phyloP scores from a whole-genome alignment of 1,139 yeast genomes.

The Pichia sp. region DNA sequence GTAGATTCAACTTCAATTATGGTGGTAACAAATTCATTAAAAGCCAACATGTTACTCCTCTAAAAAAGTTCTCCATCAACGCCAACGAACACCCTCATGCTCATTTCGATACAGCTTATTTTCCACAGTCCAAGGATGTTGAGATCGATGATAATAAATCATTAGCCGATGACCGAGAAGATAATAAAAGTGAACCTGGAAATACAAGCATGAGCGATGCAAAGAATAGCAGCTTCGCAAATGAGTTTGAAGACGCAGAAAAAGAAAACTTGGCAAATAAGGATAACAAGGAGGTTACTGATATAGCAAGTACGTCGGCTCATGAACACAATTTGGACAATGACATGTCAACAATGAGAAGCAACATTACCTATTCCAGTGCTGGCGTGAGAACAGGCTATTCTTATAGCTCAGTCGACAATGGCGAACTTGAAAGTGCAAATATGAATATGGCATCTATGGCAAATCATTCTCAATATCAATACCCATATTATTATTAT shows the following conservation, averaged over 20 bases:
- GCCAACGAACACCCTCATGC: background rate
- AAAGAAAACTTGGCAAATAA: background rate
- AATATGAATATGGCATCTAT: background rate
- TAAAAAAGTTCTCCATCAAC: background rate
- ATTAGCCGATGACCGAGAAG: background rate
- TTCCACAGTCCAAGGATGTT: background rate
- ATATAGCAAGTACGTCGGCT: conserved; percentile 13
- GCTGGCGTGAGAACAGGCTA: conserved; percentile 28
- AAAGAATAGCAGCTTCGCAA: background rate
- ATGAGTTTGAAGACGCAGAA: background rate
- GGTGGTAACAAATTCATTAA: background rate
- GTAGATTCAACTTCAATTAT: background rate
- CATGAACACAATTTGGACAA: conserved; percentile 10
- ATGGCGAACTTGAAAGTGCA: conserved; percentile 17
- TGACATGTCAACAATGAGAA: conserved; percentile 23
- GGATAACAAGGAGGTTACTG: conserved; percentile 8
- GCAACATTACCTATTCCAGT: conserved; percentile 25
- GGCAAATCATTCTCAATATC: conserved; percentile 18
- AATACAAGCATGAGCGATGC: background rate
- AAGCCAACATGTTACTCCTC: background rate
- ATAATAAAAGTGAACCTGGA: background rate
- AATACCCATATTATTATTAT: conserved; percentile 28
- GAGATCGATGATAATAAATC: background rate
- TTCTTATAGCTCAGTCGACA: conserved; percentile 28
- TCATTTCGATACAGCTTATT: background rate